Evolutionary conservation across 352 stramenopile genomes (phyloP).

Genomic region (Globisporangium perplexum): DNA sequence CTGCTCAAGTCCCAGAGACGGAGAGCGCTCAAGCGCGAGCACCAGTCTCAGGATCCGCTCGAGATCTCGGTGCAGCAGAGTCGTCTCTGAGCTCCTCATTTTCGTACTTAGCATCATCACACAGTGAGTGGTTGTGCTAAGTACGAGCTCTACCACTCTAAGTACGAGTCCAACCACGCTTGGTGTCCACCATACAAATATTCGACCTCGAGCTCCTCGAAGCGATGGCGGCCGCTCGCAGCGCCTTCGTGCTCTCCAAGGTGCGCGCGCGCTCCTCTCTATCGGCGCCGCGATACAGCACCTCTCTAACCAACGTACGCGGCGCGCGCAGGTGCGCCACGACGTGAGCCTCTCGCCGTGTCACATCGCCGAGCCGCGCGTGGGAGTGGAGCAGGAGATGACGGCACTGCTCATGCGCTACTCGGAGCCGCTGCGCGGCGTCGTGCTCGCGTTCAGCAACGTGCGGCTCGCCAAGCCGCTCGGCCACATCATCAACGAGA

Average conservation of each 20-base stretch:
- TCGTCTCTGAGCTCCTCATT: no score
- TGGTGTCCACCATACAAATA: no score
- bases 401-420: constrained; percentile 75
- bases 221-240: no score
- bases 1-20: constrained; percentile 64
- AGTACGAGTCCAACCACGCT: no score
- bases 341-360: constrained; percentile 71
- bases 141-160: no score
- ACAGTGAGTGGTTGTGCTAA: no score
- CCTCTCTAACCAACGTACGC: no score
- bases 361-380: constrained; percentile 53
- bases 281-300: no score
- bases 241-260: no score
- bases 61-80: constrained; percentile 11
- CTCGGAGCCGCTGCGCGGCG: constrained; percentile 62
- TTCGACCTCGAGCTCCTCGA: no score
- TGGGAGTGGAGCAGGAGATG: constrained; percentile 74
- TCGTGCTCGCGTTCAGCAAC: constrained; percentile 70
- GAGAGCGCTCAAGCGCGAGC: constrained; percentile 61
- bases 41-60: constrained; percentile 47
- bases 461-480: constrained; percentile 47
- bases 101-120: no score
- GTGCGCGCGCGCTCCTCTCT: no score
- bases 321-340: constrained; percentile 33
- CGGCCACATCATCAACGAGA: constrained; percentile 79